Conservation (phyloP, 2,329 filamentous ascomycete species). For the Tolypocladium endophyticum region DNA sequence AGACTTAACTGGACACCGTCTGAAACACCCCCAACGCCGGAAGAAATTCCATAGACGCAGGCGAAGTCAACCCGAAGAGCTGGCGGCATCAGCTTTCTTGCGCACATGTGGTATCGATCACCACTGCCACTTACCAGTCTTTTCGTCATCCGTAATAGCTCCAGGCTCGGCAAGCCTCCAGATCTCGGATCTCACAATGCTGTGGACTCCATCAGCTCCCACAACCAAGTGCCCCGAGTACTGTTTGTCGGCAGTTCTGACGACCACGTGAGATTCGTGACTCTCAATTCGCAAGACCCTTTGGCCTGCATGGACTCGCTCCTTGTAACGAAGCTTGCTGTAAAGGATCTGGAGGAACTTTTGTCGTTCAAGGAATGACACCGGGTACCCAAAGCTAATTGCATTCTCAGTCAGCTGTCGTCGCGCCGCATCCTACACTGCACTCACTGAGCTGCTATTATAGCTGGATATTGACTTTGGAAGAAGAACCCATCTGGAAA, state of each 20-base stretch:
- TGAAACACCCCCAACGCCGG: slow-evolving; percentile 10
- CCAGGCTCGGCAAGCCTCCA: slow-evolving; percentile 11
- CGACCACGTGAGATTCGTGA: slow-evolving; percentile 8
- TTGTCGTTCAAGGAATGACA: slow-evolving; percentile 24
- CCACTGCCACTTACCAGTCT: slow-evolving; percentile 2
- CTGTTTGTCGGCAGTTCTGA: slow-evolving; percentile 19
- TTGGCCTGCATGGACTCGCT: slow-evolving; percentile 8
- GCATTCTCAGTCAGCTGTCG: not conserved
- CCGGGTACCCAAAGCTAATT: slow-evolving; percentile 15
- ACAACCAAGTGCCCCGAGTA: slow-evolving; percentile 22
- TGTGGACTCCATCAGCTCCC: slow-evolving; percentile 28
- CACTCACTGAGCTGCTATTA: slow-evolving; percentile 3
- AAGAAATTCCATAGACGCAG: slow-evolving; percentile 25
- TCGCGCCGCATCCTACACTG: not conserved
- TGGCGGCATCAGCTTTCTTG: not conserved
- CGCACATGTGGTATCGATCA: not conserved
- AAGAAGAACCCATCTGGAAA: slow-evolving; percentile 4
- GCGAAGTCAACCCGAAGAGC: slow-evolving; percentile 12
- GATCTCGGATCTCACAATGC: slow-evolving; percentile 18
- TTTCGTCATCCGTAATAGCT: slow-evolving; percentile 8
- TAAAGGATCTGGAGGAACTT: slow-evolving; percentile 21
- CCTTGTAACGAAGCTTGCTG: slow-evolving; percentile 18
- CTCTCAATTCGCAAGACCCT: slow-evolving; percentile 7
- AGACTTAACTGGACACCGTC: slow-evolving; percentile 9
- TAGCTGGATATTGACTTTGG: slow-evolving; percentile 4